A percentile compares a stretch with the other conserved stretches of the same genome.
phyloP scores from a whole-genome alignment of 495 filamentous ascomycete species.

The Margaritispora aquatica region DNA sequence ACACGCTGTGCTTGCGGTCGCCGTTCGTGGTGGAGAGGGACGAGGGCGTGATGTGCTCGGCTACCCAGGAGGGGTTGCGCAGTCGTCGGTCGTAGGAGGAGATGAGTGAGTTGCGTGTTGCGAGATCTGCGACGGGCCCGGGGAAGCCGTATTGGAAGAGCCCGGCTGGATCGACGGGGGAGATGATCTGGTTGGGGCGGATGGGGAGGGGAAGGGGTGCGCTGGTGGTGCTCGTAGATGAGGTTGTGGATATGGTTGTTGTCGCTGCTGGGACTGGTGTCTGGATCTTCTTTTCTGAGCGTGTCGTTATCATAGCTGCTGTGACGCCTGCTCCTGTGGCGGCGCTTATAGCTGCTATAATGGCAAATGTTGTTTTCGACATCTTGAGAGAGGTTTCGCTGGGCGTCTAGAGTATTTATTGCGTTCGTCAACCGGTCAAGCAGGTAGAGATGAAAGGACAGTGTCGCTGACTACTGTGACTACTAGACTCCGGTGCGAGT shows the following conservation, averaged over 20 bases:
- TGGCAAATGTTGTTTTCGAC: conserved; percentile 82
- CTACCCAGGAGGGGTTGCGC: conserved; percentile 92
- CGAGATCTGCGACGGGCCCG: conserved; percentile 79
- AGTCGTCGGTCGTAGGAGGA: conserved; percentile 88
- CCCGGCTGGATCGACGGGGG: conserved; percentile 76
- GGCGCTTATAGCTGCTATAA: conserved; percentile 84
- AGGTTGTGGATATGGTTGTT: conserved; percentile 27
- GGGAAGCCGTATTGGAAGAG: conserved; percentile 97
- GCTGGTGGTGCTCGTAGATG: not conserved
- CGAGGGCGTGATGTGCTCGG: conserved; percentile 91
- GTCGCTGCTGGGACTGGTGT: conserved; percentile 33
- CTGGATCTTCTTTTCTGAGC: conserved; percentile 42
- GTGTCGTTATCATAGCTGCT: conserved; percentile 67
- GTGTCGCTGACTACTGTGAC: not conserved
- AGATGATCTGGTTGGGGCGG: conserved; percentile 21
- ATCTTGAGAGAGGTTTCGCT: conserved; percentile 33
- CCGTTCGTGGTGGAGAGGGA: conserved; percentile 69
- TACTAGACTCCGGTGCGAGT: not conserved
- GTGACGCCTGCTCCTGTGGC: conserved; percentile 83
- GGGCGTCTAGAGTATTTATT: conserved; percentile 13
- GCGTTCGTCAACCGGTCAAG: not conserved
- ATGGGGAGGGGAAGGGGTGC: conserved; percentile 23
- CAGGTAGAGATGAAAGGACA: not conserved
- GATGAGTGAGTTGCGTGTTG: conserved; percentile 63
- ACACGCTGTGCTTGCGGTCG: conserved; percentile 77